Conservation (phyloP, 1,139 yeast species). For the Saccharomyces hybrid region DNA sequence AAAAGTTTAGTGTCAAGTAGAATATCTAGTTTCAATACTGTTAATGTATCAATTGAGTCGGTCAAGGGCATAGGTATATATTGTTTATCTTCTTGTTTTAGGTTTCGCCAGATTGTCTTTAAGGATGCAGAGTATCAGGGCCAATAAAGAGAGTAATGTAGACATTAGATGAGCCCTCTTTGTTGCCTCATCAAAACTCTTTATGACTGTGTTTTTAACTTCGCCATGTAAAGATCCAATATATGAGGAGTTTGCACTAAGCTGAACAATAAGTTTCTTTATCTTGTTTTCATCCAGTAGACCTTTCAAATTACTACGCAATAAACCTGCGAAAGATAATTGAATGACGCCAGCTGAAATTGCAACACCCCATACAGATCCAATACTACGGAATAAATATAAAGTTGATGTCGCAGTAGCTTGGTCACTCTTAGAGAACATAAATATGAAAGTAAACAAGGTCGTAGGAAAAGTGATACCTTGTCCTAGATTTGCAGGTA, state of each 20-base stretch:
- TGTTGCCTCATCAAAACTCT: constrained; percentile 10
- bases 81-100: background rate
- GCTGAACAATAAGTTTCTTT: background rate
- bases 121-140: constrained; percentile 3
- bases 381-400: constrained; percentile 36
- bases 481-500: constrained; percentile 39
- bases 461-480: constrained; percentile 39
- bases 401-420: constrained; percentile 37
- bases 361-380: constrained; percentile 40
- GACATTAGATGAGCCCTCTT: constrained; percentile 10
- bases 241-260: constrained; percentile 9
- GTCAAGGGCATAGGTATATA: background rate
- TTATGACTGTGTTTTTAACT: constrained; percentile 9
- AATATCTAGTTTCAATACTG: no score
- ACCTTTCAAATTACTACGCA: constrained; percentile 4
- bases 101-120: background rate
- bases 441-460: constrained; percentile 36
- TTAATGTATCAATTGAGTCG: no score
- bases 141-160: constrained; percentile 7
- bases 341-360: constrained; percentile 33
- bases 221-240: constrained; percentile 9
- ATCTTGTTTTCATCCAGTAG: background rate
- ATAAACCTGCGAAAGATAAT: constrained; percentile 6
- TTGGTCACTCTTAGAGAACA: constrained; percentile 32
- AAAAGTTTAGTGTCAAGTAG: background rate